phyloP scores from a whole-genome alignment of 2,329 filamentous ascomycete species.

The Pestalotiopsis sp. region DNA sequence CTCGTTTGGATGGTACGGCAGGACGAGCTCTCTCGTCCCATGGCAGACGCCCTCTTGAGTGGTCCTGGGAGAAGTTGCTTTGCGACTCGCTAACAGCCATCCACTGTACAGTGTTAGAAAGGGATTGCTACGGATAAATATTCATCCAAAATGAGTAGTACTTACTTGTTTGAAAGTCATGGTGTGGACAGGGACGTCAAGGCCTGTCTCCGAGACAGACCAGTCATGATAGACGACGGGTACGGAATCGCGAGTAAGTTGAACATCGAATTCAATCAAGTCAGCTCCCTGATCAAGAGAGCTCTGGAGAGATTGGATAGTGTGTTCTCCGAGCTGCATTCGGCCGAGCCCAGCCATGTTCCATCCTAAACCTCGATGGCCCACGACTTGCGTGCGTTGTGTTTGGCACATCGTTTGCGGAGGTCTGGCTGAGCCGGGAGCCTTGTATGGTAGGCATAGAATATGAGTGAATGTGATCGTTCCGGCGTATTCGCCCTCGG shows the following conservation, averaged over 20 bases:
- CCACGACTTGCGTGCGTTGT: slow-evolving; percentile 13
- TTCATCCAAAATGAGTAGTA: not conserved
- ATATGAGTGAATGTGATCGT: slow-evolving; percentile 14
- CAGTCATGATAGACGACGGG: slow-evolving; percentile 14
- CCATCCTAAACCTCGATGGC: slow-evolving; percentile 14
- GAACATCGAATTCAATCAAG: slow-evolving; percentile 9
- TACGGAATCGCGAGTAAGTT: slow-evolving; percentile 9
- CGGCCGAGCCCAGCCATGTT: slow-evolving; percentile 2
- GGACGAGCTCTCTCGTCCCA: slow-evolving; percentile 13
- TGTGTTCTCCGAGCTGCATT: slow-evolving; percentile 14
- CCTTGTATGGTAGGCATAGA: slow-evolving; percentile 10
- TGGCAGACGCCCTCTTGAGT: slow-evolving; percentile 4
- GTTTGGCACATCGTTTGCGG: slow-evolving; percentile 13
- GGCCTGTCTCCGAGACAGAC: slow-evolving; percentile 10
- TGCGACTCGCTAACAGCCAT: slow-evolving; percentile 11
- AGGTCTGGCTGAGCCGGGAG: not conserved
- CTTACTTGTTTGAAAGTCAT: slow-evolving; percentile 10
- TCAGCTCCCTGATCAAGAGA: slow-evolving; percentile 10
- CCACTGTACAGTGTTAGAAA: not conserved
- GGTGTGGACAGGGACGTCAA: slow-evolving; percentile 11
- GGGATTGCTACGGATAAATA: not conserved
- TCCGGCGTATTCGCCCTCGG: slow-evolving; percentile 8
- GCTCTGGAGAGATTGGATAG: slow-evolving; percentile 11
- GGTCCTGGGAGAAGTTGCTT: not conserved
- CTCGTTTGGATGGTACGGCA: not conserved